Conservation (phyloP, 345 rosid genomes). For the Turnera subulata region DNA sequence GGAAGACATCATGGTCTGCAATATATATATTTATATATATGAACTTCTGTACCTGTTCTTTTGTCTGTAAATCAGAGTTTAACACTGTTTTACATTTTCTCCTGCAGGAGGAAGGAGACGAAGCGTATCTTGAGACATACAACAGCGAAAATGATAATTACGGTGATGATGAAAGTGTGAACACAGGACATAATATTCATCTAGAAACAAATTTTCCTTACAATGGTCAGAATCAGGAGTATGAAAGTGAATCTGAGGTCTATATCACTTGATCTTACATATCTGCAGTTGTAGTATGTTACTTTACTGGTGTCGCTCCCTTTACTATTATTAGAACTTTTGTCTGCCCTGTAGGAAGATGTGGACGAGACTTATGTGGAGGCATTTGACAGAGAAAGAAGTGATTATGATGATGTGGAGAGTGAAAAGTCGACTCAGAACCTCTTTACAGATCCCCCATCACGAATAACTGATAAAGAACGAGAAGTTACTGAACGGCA, state of each 20-base stretch:
- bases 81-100: not conserved
- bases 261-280: not conserved
- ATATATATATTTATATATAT: slow-evolving; percentile 2
- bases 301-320: not conserved
- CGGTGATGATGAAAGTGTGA: slow-evolving; percentile 5
- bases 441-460: slow-evolving; percentile 20
- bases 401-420: slow-evolving; percentile 24
- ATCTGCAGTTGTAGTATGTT: not conserved
- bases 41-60: slow-evolving; percentile 1
- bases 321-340: not conserved
- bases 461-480: slow-evolving; percentile 16
- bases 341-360: not conserved
- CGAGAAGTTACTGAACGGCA: slow-evolving; percentile 9
- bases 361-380: slow-evolving; percentile 27
- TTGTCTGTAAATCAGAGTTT: slow-evolving; percentile 3
- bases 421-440: slow-evolving; percentile 13
- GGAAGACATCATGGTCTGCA: slow-evolving; percentile 46
- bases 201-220: slow-evolving; percentile 6
- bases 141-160: slow-evolving; percentile 11
- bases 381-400: slow-evolving; percentile 18
- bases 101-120: slow-evolving; percentile 53
- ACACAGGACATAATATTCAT: slow-evolving; percentile 1
- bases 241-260: slow-evolving; percentile 20
- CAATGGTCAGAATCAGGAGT: slow-evolving; percentile 11
- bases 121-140: slow-evolving; percentile 17